These are phyloP conservation scores for Trichosanthes cucumerina DNA, from an alignment of 306 rosid genomes.

Conservation along the genomic window DNA sequence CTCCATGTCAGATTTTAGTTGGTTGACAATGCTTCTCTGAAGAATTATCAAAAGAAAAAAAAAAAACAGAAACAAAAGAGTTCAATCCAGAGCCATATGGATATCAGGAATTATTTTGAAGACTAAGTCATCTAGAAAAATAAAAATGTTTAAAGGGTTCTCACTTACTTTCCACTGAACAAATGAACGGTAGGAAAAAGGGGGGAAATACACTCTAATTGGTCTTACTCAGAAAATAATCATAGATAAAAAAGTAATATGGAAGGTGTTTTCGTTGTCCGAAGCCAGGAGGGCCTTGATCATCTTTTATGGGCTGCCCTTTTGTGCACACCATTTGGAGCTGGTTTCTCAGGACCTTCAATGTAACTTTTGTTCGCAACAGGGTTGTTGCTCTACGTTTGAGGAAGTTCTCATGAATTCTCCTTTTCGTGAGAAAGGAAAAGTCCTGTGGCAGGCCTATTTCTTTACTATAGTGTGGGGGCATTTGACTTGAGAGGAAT, in stretches of 20 bases:
- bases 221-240: neutral
- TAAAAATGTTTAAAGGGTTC: neutral
- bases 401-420: no score
- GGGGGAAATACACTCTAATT: neutral
- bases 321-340: no score
- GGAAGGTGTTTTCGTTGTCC: neutral
- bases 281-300: no score
- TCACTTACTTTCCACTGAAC: neutral
- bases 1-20: conserved; percentile 82
- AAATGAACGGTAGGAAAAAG: neutral
- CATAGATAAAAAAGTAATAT: no score
- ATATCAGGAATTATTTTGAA: neutral
- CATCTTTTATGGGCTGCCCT: no score
- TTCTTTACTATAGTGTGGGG: no score
- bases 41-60: conserved; percentile 18
- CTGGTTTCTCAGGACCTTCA: no score
- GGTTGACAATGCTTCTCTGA: conserved; percentile 71
- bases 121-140: neutral
- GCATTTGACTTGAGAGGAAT: no score
- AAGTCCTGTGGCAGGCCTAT: no score
- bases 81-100: neutral
- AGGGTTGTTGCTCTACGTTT: no score
- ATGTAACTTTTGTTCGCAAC: no score
- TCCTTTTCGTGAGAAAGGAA: no score
- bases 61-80: conserved; percentile 4